phyloP scores from a whole-genome alignment of 441 rosid species.

The Manihot esculenta region DNA sequence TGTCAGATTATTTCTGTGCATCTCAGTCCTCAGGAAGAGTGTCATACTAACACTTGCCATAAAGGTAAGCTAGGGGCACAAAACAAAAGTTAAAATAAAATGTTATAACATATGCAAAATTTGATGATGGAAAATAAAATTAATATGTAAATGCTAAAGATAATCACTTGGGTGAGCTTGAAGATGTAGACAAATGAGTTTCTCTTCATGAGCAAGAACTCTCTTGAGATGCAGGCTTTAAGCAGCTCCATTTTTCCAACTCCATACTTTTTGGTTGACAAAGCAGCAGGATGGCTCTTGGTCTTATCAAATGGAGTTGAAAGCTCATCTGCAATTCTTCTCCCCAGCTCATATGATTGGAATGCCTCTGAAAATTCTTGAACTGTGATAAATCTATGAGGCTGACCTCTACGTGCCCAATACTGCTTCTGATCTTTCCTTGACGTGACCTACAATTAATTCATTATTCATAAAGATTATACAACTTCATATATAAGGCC shows the following conservation, averaged over 20 bases:
- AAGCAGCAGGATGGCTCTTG: conserved; percentile 75
- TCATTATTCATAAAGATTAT: neutral
- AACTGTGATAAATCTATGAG: conserved; percentile 62
- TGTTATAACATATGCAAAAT: neutral
- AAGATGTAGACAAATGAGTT: conserved; percentile 82
- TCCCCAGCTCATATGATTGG: conserved; percentile 64
- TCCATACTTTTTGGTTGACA: conserved; percentile 62
- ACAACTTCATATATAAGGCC: neutral
- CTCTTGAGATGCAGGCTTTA: conserved; percentile 70
- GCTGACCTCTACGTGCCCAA: conserved; percentile 55
- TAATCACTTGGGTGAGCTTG: conserved; percentile 64
- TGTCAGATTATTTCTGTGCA: neutral
- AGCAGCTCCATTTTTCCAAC: conserved; percentile 53
- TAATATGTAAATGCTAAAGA: neutral
- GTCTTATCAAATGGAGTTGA: conserved; percentile 55
- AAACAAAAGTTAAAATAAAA: neutral
- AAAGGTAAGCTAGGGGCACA: neutral
- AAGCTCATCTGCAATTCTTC: conserved; percentile 51
- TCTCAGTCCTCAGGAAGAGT: conserved; percentile 5
- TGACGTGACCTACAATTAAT: conserved; percentile 75
- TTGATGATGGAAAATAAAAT: neutral
- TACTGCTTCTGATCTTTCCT: conserved; percentile 87
- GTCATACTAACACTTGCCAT: neutral
- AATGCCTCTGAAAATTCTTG: conserved; percentile 72
- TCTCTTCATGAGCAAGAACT: conserved; percentile 76